Conservation (phyloP, 2,329 filamentous ascomycete genomes). For the Cladosporium sp. region DNA sequence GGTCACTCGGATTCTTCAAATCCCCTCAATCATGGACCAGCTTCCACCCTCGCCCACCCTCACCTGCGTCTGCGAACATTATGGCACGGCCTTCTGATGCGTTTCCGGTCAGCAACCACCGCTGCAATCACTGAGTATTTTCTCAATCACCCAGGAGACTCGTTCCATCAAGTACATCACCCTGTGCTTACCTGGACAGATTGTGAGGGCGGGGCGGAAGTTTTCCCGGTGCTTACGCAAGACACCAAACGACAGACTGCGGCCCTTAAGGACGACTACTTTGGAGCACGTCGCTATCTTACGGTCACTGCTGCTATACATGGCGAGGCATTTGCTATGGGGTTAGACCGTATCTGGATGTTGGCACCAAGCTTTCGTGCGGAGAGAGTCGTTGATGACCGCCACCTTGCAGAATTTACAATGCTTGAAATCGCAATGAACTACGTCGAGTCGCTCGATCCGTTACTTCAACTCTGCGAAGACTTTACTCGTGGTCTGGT, state of each 20-base stretch:
- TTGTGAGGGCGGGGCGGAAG: not conserved
- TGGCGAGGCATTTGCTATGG: constrained; percentile 1
- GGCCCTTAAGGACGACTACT: not conserved
- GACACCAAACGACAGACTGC: not conserved
- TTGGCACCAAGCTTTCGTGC: constrained; percentile 1
- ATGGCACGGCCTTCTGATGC: not conserved
- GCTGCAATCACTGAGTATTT: not conserved
- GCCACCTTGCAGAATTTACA: not conserved
- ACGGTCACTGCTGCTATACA: constrained; percentile 1
- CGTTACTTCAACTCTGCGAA: not conserved
- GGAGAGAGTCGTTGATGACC: not conserved
- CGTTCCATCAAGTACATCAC: not conserved
- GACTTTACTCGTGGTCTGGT: not conserved
- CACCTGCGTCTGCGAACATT: not conserved
- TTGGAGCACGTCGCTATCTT: not conserved
- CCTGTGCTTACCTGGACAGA: constrained; percentile 1
- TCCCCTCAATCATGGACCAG: not conserved
- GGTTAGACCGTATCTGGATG: not conserved
- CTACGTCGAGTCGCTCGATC: not conserved
- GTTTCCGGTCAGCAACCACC: not conserved
- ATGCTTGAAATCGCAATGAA: constrained; percentile 2
- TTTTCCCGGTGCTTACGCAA: not conserved
- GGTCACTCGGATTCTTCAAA: not conserved
- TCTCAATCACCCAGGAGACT: not conserved
- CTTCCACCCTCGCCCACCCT: not conserved